Evolutionary conservation across 371 early-diverging fungal species (phyloP), one percentile per base, ranked within the genome.

Genomic region (Mucor indicus): DNA sequence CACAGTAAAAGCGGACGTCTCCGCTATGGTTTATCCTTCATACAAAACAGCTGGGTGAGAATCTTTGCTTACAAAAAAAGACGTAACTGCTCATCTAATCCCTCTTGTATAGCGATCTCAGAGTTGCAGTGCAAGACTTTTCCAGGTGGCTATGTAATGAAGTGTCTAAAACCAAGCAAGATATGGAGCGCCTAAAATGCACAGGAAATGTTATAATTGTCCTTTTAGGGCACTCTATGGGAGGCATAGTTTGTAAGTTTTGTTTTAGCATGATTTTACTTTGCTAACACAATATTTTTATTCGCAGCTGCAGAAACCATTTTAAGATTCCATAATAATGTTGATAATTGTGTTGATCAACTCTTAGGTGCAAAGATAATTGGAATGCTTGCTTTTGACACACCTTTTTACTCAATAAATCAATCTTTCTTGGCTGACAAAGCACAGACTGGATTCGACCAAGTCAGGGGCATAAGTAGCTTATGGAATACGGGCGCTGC

Each of bases 301-400:
- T 13, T 15, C n/a, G n/a, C 43, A 80, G 83, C 75, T n/a, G 81
- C 80, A n/a, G 84, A 83, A 45, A 64, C 70, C 6, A 79, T 81
- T 21, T 60, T 80, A 13, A 46, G 47, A 12, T 60, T 77, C 22
- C 44, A 64, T 29, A 40, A 38, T 3, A 38, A 50, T 7, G 39
- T 30, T 16, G 23, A 48, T 12, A 47, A 40, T 40, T 38, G 40
- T 24, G 27, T 15, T 10, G 49, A 56, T 13, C 54, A 55, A 6
- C 37, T 73, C n/a, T 38, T 47, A 10, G 51, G 57, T 10, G 66
- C 59, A 1, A 48, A 35, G 16, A 68, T 81, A n/a, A 47, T 83
- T 23, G 84, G 84, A 2, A 58, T 83, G 35, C 35, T 83, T 31
- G 84, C 81, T 8, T 83, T 65, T 48, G 84, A 83, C 43, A 76